phyloP scores from a whole-genome alignment of 2,329 filamentous ascomycete genomes.

The Neobulgaria alba region DNA sequence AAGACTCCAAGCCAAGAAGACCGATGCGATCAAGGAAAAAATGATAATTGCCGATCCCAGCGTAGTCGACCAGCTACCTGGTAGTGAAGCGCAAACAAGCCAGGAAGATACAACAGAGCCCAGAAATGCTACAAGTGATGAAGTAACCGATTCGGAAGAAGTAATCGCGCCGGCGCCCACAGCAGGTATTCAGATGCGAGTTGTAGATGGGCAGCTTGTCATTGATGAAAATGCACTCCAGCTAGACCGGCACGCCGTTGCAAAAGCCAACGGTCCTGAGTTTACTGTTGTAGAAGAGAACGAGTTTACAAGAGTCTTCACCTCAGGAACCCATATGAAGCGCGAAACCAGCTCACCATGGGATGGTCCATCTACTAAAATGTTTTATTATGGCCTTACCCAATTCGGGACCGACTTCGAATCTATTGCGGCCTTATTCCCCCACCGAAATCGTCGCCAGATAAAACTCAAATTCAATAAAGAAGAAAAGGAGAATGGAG shows the following conservation, averaged over 20 bases:
- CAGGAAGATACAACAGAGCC: slow-evolving; percentile 16
- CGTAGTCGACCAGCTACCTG: slow-evolving; percentile 14
- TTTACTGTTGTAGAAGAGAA: slow-evolving; percentile 56
- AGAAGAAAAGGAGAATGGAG: slow-evolving; percentile 61
- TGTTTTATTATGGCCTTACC: slow-evolving; percentile 65
- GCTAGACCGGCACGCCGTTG: slow-evolving; percentile 60
- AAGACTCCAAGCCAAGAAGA: slow-evolving; percentile 42
- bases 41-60: slow-evolving; percentile 20
- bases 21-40: slow-evolving; percentile 29
- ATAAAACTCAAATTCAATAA: slow-evolving; percentile 78
- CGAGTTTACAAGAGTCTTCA: slow-evolving; percentile 66
- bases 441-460: slow-evolving; percentile 56
- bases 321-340: slow-evolving; percentile 59
- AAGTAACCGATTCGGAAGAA: slow-evolving; percentile 1
- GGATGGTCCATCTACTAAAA: slow-evolving; percentile 61
- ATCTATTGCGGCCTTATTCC: slow-evolving; percentile 71
- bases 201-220: slow-evolving; percentile 53
- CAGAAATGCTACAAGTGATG: slow-evolving; percentile 1
- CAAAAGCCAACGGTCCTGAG: slow-evolving; percentile 43
- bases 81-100: slow-evolving; percentile 29
- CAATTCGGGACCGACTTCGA: slow-evolving; percentile 80
- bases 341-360: slow-evolving; percentile 57
- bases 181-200: slow-evolving; percentile 17
- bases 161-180: slow-evolving; percentile 2
- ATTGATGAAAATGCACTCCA: slow-evolving; percentile 59